A percentile compares a stretch with the other conserved stretches of the same genome.
These are phyloP conservation scores for Exserohilum rostratum DNA, from an alignment of 2,329 filamentous ascomycete genomes.

Conservation along the genomic window DNA sequence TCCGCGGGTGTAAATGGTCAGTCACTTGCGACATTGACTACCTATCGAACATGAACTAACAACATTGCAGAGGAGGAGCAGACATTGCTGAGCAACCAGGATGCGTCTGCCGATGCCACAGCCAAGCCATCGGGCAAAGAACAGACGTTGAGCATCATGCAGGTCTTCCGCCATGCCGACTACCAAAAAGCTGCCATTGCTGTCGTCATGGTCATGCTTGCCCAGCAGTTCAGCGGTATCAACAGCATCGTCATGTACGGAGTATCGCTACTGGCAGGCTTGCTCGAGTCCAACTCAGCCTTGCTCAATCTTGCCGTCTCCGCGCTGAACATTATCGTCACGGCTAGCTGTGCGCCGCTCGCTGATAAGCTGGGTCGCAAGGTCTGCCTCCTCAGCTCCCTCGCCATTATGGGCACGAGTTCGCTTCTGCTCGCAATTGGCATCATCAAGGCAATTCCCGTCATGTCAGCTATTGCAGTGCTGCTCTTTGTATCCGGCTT, in stretches of 20 bases:
- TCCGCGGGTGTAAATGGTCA: slow-evolving; percentile 37
- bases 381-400: slow-evolving; percentile 79
- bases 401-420: slow-evolving; percentile 80
- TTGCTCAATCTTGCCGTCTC: slow-evolving; percentile 88
- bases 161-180: slow-evolving; percentile 68
- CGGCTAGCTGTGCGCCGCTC: slow-evolving; percentile 79
- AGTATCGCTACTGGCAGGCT: slow-evolving; percentile 80
- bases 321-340: slow-evolving; percentile 82
- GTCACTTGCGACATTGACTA: background rate
- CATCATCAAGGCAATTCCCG: slow-evolving; percentile 73
- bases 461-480: slow-evolving; percentile 80
- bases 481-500: slow-evolving; percentile 88
- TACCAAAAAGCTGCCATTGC: slow-evolving; percentile 84
- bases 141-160: slow-evolving; percentile 52
- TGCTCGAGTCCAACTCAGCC: slow-evolving; percentile 81
- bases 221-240: slow-evolving; percentile 88
- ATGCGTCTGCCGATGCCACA: slow-evolving; percentile 30
- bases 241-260: slow-evolving; percentile 99
- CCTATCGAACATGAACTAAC: slow-evolving; percentile 17
- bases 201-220: slow-evolving; percentile 90
- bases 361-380: slow-evolving; percentile 90
- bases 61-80: slow-evolving; percentile 66
- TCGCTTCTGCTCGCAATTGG: slow-evolving; percentile 79
- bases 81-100: slow-evolving; percentile 63
- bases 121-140: slow-evolving; percentile 38